Evolutionary conservation across 2,329 filamentous ascomycete species (phyloP).

Genomic region (Nannizzia gypsea): DNA sequence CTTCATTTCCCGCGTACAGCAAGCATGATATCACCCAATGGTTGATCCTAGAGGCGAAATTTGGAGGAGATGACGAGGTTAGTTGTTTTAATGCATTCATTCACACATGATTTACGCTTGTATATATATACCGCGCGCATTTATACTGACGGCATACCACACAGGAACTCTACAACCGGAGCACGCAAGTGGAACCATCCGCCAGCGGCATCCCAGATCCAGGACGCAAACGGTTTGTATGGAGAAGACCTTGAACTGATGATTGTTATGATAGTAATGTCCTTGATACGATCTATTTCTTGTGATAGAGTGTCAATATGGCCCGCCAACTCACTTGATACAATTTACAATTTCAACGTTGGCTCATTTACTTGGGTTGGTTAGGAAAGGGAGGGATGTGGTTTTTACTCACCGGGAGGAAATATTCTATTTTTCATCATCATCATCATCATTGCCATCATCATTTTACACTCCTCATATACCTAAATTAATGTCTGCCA

Average conservation of each 20-base stretch:
- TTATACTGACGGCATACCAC: not conserved
- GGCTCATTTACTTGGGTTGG: not conserved
- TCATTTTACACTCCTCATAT: not conserved
- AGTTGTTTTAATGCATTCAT: too few species aligned
- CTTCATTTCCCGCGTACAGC: slow-evolving; percentile 50
- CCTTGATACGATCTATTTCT: slow-evolving; percentile 2
- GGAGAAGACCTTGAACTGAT: slow-evolving; percentile 26
- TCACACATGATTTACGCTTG: not conserved
- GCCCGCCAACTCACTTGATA: not conserved
- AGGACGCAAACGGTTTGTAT: slow-evolving; percentile 34
- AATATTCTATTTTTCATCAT: not conserved
- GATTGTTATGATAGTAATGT: slow-evolving; percentile 13
- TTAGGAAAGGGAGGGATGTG: too few species aligned
- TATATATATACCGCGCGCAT: not conserved
- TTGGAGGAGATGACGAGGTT: slow-evolving; percentile 81
- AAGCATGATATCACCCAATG: slow-evolving; percentile 60
- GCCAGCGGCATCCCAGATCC: slow-evolving; percentile 23
- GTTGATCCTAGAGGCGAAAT: slow-evolving; percentile 67
- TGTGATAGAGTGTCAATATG: slow-evolving; percentile 2
- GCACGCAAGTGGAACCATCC: slow-evolving; percentile 43
- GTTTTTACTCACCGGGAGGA: not conserved
- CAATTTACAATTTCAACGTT: not conserved
- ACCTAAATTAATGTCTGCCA: not conserved
- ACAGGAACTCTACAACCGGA: slow-evolving; percentile 49
- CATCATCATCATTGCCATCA: too few species aligned